phyloP scores from a whole-genome alignment of 2,329 filamentous ascomycete genomes.

The Talaromyces sp. region DNA sequence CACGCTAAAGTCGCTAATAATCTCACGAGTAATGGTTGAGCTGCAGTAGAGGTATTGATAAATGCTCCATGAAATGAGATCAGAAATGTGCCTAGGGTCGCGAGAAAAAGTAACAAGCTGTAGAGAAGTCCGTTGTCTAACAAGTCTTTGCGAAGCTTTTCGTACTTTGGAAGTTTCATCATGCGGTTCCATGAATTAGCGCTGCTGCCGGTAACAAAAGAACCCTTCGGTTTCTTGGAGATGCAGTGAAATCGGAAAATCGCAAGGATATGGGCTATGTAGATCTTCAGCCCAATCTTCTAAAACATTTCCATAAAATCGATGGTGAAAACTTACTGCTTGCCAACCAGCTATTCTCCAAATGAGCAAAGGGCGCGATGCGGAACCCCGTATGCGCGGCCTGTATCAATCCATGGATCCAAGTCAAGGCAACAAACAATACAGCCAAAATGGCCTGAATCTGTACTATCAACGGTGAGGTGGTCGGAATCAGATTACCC shows the following conservation, averaged over 20 bases:
- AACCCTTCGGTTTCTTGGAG: conserved; percentile 27
- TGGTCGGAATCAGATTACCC: conserved; percentile 20
- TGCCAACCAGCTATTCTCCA: conserved; percentile 30
- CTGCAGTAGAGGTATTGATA: neutral
- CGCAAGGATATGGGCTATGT: conserved; percentile 23
- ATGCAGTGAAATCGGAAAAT: conserved; percentile 26
- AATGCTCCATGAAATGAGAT: neutral
- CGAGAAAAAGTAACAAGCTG: neutral
- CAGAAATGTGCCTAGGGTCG: neutral
- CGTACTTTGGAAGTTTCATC: neutral
- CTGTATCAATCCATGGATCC: conserved; percentile 25
- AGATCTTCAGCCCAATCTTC: neutral
- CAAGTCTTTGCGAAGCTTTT: conserved; percentile 3
- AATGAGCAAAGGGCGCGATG: conserved; percentile 25
- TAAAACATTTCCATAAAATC: neutral
- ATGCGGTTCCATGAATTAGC: conserved; percentile 25
- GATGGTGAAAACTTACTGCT: conserved; percentile 21
- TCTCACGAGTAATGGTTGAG: neutral
- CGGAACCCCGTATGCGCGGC: conserved; percentile 23
- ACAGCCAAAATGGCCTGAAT: conserved; percentile 21
- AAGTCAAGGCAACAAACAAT: conserved; percentile 20
- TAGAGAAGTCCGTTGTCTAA: neutral
- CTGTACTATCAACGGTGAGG: conserved; percentile 5
- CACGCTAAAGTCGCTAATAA: neutral
- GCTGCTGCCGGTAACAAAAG: conserved; percentile 30